These are phyloP conservation scores for Acer negundo DNA, from an alignment of 345 rosid genomes.

Conservation along the genomic window DNA sequence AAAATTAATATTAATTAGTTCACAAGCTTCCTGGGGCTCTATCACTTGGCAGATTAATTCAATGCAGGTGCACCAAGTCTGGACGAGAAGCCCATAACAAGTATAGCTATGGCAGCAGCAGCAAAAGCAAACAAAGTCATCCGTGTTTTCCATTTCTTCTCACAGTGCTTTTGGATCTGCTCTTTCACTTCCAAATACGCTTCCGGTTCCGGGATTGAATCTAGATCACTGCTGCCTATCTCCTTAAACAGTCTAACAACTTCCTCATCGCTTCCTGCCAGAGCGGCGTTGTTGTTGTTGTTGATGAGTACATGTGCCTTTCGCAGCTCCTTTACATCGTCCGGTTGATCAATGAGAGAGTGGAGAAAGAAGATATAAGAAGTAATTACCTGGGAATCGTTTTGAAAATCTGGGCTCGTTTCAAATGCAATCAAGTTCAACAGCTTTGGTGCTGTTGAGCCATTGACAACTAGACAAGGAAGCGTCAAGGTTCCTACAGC, in stretches of 20 bases:
- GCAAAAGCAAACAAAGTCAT: background rate
- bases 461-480: background rate
- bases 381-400: background rate
- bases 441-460: background rate
- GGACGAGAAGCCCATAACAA: background rate
- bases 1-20: no score
- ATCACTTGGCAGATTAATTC: no score
- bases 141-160: background rate
- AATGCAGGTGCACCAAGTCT: no score
- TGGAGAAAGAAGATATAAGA: background rate
- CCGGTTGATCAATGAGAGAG: background rate
- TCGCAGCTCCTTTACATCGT: background rate
- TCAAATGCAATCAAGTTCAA: conserved; percentile 1
- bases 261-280: background rate
- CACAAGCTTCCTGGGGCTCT: no score
- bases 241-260: background rate
- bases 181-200: background rate
- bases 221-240: background rate
- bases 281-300: background rate
- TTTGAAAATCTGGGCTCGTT: background rate
- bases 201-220: background rate
- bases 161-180: background rate
- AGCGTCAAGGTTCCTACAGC: background rate
- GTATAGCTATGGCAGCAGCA: background rate
- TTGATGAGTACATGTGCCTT: background rate